Evolutionary conservation across 202 grass and related monocot genomes (phyloP), one percentile per base, ranked within the genome.

Genomic region (Brachypodium distachyon): DNA sequence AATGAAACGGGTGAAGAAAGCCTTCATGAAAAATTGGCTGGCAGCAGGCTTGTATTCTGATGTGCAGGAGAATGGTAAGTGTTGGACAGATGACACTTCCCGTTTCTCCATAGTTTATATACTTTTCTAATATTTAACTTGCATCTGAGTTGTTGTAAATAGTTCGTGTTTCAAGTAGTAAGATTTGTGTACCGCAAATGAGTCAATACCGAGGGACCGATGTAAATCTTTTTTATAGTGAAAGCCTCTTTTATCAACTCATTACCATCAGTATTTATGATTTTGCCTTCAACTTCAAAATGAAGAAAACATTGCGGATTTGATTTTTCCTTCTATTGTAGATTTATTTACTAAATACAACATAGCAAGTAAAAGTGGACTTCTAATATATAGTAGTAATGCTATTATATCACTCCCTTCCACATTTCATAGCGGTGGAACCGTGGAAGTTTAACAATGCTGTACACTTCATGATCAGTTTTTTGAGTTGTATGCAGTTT

Each of bases 1-100:
- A 72, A 98, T 98, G 96, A 94, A 88, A 83, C 85, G 91, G 67
- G 96, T 95, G 71, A 98, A 98, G 88, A 98, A 98, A 77, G 87
- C 83, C 47, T 98, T 98, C 70, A 88, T 86, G 62, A 98, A 98
- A 71, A 83, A 90, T 81, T 98, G 96, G 96, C 81, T 86, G 73
- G 91, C 89, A 39, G 83, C 89, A 21, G 91, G 89, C 63, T 90
- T 98, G 44, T 92, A 87, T 84, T 91, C 81, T 57, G 85, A 91
- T 72, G 11, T 25, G 1, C 67, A 53, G 47, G 83, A 91, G 29
- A 91, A 66, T 63, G 77, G 85, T 89, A 75, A 76, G 77, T 81
- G 79, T 76, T 79, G 50, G 17, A 52, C 67, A 77, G 32, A 39
- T 70, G 22, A 37, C 18, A 37, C 26, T 37, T 76, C 18, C 18